These are phyloP conservation scores for Guadua angustifolia DNA, from an alignment of 176 grass and related monocot genomes.

Conservation along the genomic window DNA sequence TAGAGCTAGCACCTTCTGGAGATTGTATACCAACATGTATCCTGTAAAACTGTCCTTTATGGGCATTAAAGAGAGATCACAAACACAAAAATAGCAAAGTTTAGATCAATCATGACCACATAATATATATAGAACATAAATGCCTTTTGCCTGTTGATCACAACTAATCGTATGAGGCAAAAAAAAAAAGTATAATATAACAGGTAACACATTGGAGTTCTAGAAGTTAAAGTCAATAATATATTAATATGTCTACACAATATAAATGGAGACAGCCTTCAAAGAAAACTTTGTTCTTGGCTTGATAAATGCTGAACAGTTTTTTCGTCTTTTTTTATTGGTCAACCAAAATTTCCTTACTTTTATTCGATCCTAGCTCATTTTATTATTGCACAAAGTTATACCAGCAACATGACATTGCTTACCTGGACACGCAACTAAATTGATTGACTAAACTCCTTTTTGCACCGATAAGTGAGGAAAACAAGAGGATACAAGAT, in stretches of 20 bases:
- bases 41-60: conserved; percentile 99
- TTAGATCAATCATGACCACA: conserved; percentile 15
- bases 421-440: conserved; percentile 17
- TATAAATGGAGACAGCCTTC: conserved; percentile 12
- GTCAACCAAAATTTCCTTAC: not conserved
- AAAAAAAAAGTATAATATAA: not conserved
- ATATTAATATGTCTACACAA: conserved; percentile 1
- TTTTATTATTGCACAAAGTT: conserved; percentile 1
- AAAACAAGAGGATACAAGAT: conserved; percentile 38
- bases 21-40: conserved; percentile 98
- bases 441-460: not conserved
- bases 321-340: conserved; percentile 15
- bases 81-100: conserved; percentile 22
- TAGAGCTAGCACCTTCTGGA: conserved; percentile 86
- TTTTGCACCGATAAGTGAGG: not conserved
- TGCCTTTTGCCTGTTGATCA: not conserved
- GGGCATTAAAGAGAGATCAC: conserved; percentile 58
- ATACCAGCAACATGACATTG: not conserved
- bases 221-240: conserved; percentile 8
- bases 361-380: conserved; percentile 4
- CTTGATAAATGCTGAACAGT: not conserved
- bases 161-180: not conserved
- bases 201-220: not conserved
- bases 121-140: not conserved
- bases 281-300: not conserved